Evolutionary conservation across 345 rosid genomes (phyloP).

Genomic region (Eucalyptus paniculata): DNA sequence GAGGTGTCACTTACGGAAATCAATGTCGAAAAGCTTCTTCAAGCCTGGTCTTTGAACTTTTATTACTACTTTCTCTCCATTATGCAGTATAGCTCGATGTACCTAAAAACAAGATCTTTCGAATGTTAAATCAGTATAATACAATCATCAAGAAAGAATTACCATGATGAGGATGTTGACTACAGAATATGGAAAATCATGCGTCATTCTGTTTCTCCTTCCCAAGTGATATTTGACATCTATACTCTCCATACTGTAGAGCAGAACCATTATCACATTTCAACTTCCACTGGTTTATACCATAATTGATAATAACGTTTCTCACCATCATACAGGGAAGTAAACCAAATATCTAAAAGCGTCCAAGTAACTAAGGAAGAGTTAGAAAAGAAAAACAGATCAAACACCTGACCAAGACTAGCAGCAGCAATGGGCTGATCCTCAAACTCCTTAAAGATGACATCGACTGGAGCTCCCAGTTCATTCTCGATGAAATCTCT

Average conservation of each 20-base stretch:
- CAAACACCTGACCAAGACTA: slow-evolving; percentile 98
- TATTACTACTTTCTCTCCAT: slow-evolving; percentile 82
- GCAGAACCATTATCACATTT: neutral
- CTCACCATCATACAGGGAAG: neutral
- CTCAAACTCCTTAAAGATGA: slow-evolving; percentile 72
- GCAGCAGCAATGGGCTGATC: slow-evolving; percentile 97
- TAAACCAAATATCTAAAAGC: neutral
- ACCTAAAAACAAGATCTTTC: slow-evolving; percentile 35
- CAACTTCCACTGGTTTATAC: neutral
- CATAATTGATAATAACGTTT: neutral
- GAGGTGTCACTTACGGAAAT: slow-evolving; percentile 43
- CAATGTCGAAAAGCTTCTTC: slow-evolving; percentile 88
- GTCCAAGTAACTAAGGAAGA: neutral
- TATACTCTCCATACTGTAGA: neutral
- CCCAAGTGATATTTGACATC: neutral
- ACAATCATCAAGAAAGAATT: neutral
- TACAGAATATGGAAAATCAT: neutral
- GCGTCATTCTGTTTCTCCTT: neutral
- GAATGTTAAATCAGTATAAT: slow-evolving; percentile 5
- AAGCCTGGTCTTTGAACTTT: slow-evolving; percentile 97
- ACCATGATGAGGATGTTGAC: neutral
- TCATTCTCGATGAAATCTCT: slow-evolving; percentile 57
- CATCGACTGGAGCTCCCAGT: slow-evolving; percentile 63
- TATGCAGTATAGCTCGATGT: slow-evolving; percentile 81
- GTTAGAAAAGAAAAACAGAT: neutral